A percentile compares a stretch with the other conserved stretches of the same genome.
Conservation (phyloP, 2,329 filamentous ascomycete species). For the Pseudogymnoascus sp. region DNA sequence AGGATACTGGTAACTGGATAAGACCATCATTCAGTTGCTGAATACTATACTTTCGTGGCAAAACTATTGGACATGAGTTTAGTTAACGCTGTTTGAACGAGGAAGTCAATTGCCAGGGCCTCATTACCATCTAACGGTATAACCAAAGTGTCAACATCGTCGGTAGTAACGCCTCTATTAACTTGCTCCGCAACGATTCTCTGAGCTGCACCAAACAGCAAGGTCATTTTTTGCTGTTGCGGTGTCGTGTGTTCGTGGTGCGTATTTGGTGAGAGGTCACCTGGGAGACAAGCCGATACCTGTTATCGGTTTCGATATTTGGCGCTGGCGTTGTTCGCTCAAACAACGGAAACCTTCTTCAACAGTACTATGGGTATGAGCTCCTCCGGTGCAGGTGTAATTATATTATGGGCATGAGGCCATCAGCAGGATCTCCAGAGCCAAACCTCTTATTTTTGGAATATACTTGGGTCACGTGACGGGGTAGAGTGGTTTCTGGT, state of each 20-base stretch:
- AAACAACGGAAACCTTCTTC: not conserved
- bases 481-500: not conserved
- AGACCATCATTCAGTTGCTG: constrained; percentile 3
- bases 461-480: not conserved
- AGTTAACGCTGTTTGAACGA: not conserved
- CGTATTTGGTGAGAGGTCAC: not conserved
- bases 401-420: not conserved
- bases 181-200: not conserved
- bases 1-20: not conserved
- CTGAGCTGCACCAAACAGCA: not conserved
- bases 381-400: not conserved
- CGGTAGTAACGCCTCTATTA: not conserved
- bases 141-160: not conserved
- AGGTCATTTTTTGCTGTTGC: not conserved
- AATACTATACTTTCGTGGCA: not conserved
- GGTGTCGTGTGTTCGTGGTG: not conserved
- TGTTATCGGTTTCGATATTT: not conserved
- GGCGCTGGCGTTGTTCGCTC: not conserved
- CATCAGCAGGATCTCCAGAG: not conserved
- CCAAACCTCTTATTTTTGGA: not conserved
- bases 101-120: not conserved
- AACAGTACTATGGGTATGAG: not conserved
- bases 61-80: not conserved
- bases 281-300: not conserved
- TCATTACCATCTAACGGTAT: not conserved